Conservation (phyloP, 176 grass and related monocot genomes). For the Phragmites australis region DNA sequence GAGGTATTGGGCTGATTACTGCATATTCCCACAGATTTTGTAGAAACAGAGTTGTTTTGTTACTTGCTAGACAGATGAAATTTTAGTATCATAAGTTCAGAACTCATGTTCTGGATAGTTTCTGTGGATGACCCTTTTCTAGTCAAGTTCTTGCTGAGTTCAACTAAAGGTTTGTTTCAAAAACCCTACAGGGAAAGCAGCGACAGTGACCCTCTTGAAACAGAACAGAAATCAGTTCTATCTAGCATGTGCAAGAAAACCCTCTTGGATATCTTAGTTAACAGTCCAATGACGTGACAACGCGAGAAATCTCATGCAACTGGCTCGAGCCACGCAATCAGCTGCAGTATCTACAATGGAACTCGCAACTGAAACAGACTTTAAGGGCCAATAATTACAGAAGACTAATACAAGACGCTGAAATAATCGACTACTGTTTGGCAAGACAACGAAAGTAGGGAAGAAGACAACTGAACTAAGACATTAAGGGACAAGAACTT, state of each 20-base stretch:
- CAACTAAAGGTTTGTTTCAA: background rate
- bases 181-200: background rate
- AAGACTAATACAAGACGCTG: background rate
- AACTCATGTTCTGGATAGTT: background rate
- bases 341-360: background rate
- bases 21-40: background rate
- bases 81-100: background rate
- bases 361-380: conserved; percentile 3
- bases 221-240: background rate
- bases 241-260: background rate
- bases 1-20: background rate
- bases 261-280: background rate
- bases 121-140: background rate
- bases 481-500: too few species aligned
- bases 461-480: background rate
- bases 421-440: background rate
- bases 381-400: conserved; percentile 7
- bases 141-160: background rate
- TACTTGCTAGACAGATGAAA: background rate
- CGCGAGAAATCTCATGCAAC: background rate
- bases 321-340: background rate
- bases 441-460: background rate
- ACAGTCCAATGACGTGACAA: background rate
- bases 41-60: background rate
- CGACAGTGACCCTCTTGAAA: background rate